phyloP scores from a whole-genome alignment of 148 eudicot genomes.

The Chenopodium berlandieri region DNA sequence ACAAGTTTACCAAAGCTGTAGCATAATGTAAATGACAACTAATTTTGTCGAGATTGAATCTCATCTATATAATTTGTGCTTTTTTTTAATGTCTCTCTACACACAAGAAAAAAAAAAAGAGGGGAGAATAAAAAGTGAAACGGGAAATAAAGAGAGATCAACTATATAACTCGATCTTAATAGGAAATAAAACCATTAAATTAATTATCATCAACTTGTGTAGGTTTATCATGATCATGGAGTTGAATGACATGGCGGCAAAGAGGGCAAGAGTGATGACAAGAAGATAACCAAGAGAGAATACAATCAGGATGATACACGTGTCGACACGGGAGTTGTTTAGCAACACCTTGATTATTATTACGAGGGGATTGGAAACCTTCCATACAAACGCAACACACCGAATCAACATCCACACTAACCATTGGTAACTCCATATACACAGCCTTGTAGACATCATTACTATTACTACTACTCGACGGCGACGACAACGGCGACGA shows the following conservation, averaged over 20 bases:
- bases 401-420: slow-evolving; percentile 14
- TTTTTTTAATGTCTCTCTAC: no score
- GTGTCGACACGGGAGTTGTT: slow-evolving; percentile 53
- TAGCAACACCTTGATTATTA: slow-evolving; percentile 10
- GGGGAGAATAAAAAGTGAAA: not conserved
- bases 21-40: no score
- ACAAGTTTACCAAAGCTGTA: no score
- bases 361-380: slow-evolving; percentile 21
- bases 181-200: not conserved
- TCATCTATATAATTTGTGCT: no score
- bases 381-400: slow-evolving; percentile 63
- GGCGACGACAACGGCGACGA: slow-evolving; percentile 15
- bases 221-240: not conserved
- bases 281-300: slow-evolving; percentile 41
- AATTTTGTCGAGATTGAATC: no score
- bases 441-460: not conserved
- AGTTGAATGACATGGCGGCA: slow-evolving; percentile 39
- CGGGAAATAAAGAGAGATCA: not conserved
- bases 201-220: not conserved
- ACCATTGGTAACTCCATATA: slow-evolving; percentile 31
- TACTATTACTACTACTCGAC: not conserved
- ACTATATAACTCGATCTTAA: no score
- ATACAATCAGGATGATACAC: slow-evolving; percentile 56
- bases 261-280: slow-evolving; percentile 53
- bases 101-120: no score